Percentiles rank a stretch among this genome's conserved stretches.
Evolutionary conservation across 2,329 filamentous ascomycete genomes (phyloP).

Genomic region (Botrytis elliptica): DNA sequence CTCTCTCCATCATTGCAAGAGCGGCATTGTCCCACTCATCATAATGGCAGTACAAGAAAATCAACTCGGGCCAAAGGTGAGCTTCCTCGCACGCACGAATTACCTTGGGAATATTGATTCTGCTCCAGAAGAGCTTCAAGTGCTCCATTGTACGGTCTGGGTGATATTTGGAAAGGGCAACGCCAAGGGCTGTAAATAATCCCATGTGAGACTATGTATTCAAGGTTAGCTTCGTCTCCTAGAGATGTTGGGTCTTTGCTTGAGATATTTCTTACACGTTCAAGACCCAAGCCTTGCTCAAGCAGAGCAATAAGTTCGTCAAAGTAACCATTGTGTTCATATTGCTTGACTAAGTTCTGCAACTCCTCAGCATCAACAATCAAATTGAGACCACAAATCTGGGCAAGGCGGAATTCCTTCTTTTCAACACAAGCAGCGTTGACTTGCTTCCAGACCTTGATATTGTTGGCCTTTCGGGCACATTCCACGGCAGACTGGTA

Average conservation of each 20-base stretch:
- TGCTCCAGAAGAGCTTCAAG: conserved; percentile 95
- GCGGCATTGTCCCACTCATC: conserved; percentile 98
- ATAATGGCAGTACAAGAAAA: conserved; percentile 98
- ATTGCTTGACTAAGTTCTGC: conserved; percentile 88
- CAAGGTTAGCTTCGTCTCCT: no score
- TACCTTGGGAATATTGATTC: conserved; percentile 97
- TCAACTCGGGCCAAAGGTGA: conserved; percentile 93
- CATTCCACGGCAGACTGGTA: conserved; percentile 98
- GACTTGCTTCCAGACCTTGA: conserved; percentile 99
- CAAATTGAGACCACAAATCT: conserved; percentile 97
- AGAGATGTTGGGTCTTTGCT: no score
- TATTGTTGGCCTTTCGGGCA: conserved; percentile 96
- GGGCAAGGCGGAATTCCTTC: conserved; percentile 97
- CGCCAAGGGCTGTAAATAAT: conserved; percentile 91
- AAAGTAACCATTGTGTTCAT: conserved; percentile 96
- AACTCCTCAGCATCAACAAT: conserved; percentile 97
- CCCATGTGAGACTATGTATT: conserved; percentile 67
- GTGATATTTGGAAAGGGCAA: conserved; percentile 91
- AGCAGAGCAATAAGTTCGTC: conserved; percentile 94
- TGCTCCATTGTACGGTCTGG: conserved; percentile 98
- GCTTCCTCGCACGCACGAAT: conserved; percentile 91
- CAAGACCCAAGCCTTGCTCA: conserved; percentile 86
- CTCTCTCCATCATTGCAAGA: conserved; percentile 95
- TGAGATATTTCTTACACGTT: no score
- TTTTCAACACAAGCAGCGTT: conserved; percentile 94